Evolutionary conservation across 768 basidiomycete species (phyloP), one percentile per base, ranked within the genome.

Genomic region (Suillus occidentalis): DNA sequence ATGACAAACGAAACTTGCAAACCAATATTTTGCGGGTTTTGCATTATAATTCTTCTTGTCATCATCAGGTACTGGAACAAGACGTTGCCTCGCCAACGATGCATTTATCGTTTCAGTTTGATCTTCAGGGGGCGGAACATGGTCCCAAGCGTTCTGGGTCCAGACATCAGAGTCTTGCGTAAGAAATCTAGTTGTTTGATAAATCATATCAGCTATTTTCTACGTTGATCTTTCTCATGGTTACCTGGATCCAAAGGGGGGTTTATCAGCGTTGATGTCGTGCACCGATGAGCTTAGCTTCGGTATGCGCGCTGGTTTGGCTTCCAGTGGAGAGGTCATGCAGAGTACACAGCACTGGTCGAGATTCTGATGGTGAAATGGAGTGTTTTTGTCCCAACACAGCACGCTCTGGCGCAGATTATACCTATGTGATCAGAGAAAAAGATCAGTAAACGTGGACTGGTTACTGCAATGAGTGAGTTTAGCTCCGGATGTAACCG

Each of bases 71-170:
- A 99, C 94, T 2, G 94, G 95, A 6, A 85, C 83, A 9, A 80
- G 75, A 4, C 85, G 84, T 73, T 99, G 97, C 66, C 83, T 83
- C 31, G 83, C 81, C 40, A 97, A 79, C 0, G 94, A 88, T 5
- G 85, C 80, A 8, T 84, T 80, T 60, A 97, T 94, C 14, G 79
- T 79, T n/a, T 89, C 87, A 47, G 80, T 83, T 73, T 97, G 94
- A 77, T 94, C 93, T 13, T 87, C 82, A 20, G 93, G 92, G 6
- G 89, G 89, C 39, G 89, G 88, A 53, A 95, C 93, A 72, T 94
- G 93, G 73, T 95, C 92, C 95, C 93, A 95, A 1, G 93, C 94
- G 71, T 95, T 95, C 66, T 94, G 89, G 31, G 83, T 82, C 91
- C 92, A 95, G 4, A 94, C 89, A 68, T 92, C 85, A n/a, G 80